A percentile compares a stretch with the other conserved stretches of the same genome.
Conservation (phyloP, 1,139 yeast species). For the Protomyces pachydermus region DNA sequence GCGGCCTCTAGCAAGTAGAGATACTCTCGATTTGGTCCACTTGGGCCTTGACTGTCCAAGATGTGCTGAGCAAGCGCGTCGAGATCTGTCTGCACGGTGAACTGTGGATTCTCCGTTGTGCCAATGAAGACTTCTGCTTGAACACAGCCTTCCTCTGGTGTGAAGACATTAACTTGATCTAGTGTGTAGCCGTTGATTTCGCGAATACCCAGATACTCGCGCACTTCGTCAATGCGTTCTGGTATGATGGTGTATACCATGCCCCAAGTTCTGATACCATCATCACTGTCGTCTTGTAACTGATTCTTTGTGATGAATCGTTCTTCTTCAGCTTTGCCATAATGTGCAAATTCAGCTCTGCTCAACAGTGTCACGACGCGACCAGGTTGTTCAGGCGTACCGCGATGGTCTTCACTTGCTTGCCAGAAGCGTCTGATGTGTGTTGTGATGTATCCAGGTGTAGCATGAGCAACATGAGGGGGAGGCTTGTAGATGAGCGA, state of each 20-base stretch:
- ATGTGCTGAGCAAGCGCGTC: slow-evolving; percentile 59
- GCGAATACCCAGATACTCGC: slow-evolving; percentile 65
- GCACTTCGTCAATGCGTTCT: slow-evolving; percentile 55
- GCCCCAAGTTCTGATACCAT: slow-evolving; percentile 55
- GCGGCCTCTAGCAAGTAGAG: slow-evolving; percentile 53
- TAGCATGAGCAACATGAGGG: slow-evolving; percentile 57
- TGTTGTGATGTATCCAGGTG: slow-evolving; percentile 72
- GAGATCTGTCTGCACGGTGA: slow-evolving; percentile 51
- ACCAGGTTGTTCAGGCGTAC: slow-evolving; percentile 80
- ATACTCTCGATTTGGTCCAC: slow-evolving; percentile 76
- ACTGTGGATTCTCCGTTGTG: slow-evolving; percentile 70
- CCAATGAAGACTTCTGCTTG: slow-evolving; percentile 78
- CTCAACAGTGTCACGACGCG: slow-evolving; percentile 74
- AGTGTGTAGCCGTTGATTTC: slow-evolving; percentile 85
- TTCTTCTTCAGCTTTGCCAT: slow-evolving; percentile 5
- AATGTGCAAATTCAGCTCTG: slow-evolving; percentile 47
- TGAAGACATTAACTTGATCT: slow-evolving; percentile 62
- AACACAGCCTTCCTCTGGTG: slow-evolving; percentile 45
- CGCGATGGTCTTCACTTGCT: slow-evolving; percentile 64
- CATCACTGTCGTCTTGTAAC: slow-evolving; percentile 33
- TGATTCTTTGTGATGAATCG: slow-evolving; percentile 32
- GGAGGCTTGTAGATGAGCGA: slow-evolving; percentile 90
- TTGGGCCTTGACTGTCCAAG: slow-evolving; percentile 59
- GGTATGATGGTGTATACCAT: slow-evolving; percentile 80
- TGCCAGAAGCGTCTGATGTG: slow-evolving; percentile 87